These are phyloP conservation scores for Tetrapisispora phaffii DNA, from an alignment of 805 yeast genomes.

Conservation along the genomic window DNA sequence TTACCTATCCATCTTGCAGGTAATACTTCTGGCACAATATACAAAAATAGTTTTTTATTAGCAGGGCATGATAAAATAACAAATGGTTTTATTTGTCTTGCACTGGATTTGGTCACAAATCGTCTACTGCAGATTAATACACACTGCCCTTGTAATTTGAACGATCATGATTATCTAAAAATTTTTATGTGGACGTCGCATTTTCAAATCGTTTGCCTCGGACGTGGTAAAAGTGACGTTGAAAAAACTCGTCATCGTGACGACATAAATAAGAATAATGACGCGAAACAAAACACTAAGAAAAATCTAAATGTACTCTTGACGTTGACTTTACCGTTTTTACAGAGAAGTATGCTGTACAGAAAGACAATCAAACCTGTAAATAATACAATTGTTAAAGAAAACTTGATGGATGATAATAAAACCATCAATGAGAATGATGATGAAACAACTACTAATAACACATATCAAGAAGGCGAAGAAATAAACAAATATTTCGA, in stretches of 20 bases:
- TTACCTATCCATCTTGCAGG: not conserved
- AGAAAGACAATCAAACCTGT: not conserved
- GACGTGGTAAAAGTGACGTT: constrained; percentile 19
- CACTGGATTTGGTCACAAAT: constrained; percentile 26
- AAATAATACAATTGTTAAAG: not conserved
- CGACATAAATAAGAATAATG: not conserved
- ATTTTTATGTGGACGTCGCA: constrained; percentile 71
- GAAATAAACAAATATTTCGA: not conserved
- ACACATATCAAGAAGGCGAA: not conserved
- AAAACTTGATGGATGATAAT: too few relatives aligned
- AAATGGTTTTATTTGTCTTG: constrained; percentile 20
- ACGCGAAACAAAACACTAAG: not conserved
- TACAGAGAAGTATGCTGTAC: not conserved
- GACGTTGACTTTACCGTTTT: not conserved
- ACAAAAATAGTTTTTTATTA: constrained; percentile 57
- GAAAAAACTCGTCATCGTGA: not conserved
- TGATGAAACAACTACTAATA: not conserved
- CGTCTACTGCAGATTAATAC: constrained; percentile 57
- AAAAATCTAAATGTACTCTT: not conserved
- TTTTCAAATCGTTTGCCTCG: constrained; percentile 56
- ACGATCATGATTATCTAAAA: constrained; percentile 53
- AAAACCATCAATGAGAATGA: not conserved
- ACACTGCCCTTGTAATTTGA: constrained; percentile 41
- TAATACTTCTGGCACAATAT: constrained; percentile 52
- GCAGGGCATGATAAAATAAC: constrained; percentile 42